These are phyloP conservation scores for Silybum marianum DNA, from an alignment of 129 eudicot genomes.

Conservation along the genomic window DNA sequence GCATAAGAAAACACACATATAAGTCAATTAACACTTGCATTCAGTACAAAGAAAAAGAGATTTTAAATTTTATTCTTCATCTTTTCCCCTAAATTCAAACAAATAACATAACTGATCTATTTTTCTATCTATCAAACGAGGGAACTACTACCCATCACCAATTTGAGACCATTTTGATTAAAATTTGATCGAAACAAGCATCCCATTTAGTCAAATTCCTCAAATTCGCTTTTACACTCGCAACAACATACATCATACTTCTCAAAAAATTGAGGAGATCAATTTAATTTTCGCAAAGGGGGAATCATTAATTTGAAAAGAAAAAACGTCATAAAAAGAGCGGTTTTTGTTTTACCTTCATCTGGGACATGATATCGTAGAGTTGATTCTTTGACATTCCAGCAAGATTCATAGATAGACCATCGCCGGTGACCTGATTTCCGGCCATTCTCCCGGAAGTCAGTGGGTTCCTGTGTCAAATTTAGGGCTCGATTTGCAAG, in stretches of 20 bases:
- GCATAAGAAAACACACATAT: slow-evolving; percentile 34
- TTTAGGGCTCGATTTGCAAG: background rate
- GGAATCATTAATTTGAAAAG: background rate
- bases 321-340: background rate
- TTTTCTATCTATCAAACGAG: background rate
- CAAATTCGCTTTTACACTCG: background rate
- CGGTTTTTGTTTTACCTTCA: slow-evolving; percentile 60
- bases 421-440: slow-evolving; percentile 69
- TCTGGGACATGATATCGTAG: slow-evolving; percentile 90
- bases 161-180: slow-evolving; percentile 5
- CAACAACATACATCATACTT: background rate
- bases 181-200: background rate
- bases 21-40: background rate
- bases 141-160: background rate
- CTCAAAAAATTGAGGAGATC: background rate
- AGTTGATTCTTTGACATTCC: slow-evolving; percentile 93
- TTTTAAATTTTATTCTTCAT: background rate
- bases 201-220: background rate
- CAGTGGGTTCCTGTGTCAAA: background rate
- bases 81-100: slow-evolving; percentile 6
- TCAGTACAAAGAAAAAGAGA: background rate
- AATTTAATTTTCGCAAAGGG: background rate
- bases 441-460: slow-evolving; percentile 54
- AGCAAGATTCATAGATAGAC: slow-evolving; percentile 61
- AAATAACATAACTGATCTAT: background rate